These are phyloP conservation scores for Asclepias syriaca DNA, from an alignment of 257 asterid genomes.

Conservation along the genomic window DNA sequence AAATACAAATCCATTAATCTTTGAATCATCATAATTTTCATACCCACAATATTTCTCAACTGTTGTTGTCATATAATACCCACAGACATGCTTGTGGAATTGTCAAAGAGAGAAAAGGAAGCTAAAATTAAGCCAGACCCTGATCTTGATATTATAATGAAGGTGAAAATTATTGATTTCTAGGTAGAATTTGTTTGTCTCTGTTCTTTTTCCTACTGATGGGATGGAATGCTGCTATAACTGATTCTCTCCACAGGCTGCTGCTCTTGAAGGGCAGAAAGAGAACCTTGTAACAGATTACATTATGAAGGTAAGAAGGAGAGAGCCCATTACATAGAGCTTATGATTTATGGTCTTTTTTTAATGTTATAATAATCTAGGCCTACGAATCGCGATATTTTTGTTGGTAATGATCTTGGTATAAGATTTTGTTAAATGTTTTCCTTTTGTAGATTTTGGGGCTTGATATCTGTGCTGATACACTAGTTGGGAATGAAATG, in stretches of 20 bases:
- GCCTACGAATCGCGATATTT: too few relatives aligned
- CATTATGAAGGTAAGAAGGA: not conserved
- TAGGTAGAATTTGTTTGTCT: too few relatives aligned
- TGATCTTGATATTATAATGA: slow-evolving; percentile 48
- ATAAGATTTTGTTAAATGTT: too few relatives aligned
- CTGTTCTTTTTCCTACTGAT: too few relatives aligned
- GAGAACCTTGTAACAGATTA: slow-evolving; percentile 5
- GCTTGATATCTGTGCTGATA: slow-evolving; percentile 86
- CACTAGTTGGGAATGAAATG: slow-evolving; percentile 80
- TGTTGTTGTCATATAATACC: not conserved
- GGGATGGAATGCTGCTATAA: not conserved
- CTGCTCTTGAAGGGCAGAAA: slow-evolving; percentile 5
- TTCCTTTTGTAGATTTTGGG: slow-evolving; percentile 25
- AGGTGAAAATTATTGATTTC: slow-evolving; percentile 1
- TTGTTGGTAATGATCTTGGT: too few relatives aligned
- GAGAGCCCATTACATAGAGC: too few relatives aligned
- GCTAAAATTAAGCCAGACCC: slow-evolving; percentile 48
- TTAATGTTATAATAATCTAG: too few relatives aligned
- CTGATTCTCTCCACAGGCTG: not conserved
- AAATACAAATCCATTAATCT: not conserved
- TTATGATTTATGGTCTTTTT: too few relatives aligned
- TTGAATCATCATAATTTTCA: not conserved
- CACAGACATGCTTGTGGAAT: slow-evolving; percentile 41
- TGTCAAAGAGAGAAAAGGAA: slow-evolving; percentile 39
- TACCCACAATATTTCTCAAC: not conserved